These are phyloP conservation scores for Tolypocladium capitatum DNA, from an alignment of 2,329 filamentous ascomycete species.

Conservation along the genomic window DNA sequence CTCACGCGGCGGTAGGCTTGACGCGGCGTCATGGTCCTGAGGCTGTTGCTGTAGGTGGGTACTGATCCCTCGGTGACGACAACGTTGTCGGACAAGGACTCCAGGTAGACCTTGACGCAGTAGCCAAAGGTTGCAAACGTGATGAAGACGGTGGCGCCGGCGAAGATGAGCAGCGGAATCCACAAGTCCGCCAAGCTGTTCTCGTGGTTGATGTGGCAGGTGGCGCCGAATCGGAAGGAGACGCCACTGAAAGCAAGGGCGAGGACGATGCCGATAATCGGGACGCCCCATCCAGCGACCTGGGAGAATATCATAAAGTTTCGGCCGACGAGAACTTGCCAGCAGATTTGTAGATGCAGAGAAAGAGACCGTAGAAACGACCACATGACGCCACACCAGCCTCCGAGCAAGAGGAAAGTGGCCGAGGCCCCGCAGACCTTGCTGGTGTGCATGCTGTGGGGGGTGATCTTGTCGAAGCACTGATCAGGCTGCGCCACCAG, in stretches of 20 bases:
- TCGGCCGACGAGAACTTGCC: conserved; percentile 80
- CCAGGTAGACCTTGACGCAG: conserved; percentile 89
- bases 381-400: conserved; percentile 78
- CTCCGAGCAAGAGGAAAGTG: conserved; percentile 72
- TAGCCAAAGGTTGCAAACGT: conserved; percentile 82
- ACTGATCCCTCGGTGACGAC: conserved; percentile 61
- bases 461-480: conserved; percentile 84
- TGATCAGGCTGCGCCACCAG: conserved; percentile 65
- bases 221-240: conserved; percentile 81
- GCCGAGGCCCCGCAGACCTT: conserved; percentile 80
- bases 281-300: conserved; percentile 70
- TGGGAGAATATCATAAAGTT: conserved; percentile 84
- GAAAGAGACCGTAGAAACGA: conserved; percentile 80
- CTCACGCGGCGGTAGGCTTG: conserved; percentile 80
- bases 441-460: conserved; percentile 77
- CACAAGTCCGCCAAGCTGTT: conserved; percentile 77
- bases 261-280: conserved; percentile 58
- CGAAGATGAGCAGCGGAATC: conserved; percentile 74
- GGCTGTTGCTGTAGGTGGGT: conserved; percentile 57
- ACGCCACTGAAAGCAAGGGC: conserved; percentile 79
- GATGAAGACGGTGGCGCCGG: conserved; percentile 60
- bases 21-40: conserved; percentile 64
- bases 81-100: conserved; percentile 62
- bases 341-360: conserved; percentile 94
- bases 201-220: conserved; percentile 88